Evolutionary conservation across 768 basidiomycete species (phyloP), one percentile per base, ranked within the genome.

Genomic region (Suillus lakei): DNA sequence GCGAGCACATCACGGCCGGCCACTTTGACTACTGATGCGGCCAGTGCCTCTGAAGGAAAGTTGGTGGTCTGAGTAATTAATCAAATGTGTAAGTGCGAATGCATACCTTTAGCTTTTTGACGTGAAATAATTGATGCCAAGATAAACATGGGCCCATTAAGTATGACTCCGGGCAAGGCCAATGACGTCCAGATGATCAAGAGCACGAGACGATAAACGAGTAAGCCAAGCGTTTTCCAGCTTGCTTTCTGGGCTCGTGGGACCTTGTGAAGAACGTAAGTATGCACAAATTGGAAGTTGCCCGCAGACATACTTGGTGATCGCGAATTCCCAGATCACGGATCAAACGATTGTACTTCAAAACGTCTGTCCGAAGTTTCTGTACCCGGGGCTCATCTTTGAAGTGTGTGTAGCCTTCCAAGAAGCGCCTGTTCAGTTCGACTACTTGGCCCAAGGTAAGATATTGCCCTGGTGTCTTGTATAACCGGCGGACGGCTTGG

Each of bases 1-100:
- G 95, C 96, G 21, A 99, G 82, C n/a, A 98, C 97, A 71, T 99
- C 97, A 46, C 93, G 86, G n/a, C 90, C 97, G 23, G 93, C 93
- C 60, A 99, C 88, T 79, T 99, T 99, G 74, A 99, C 97, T 5
- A 87, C 88, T 9, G 96, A 98, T 3, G 92, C 95, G 36, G 97
- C 97, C 65, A 99, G 89, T 7, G 97, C 97, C 86, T 96, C 96
- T 98, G 76, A 13, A 21, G 23, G 61, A 15, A 60, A 58, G 32
- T 44, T n/a, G 13, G 8, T 26, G 23, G 13, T 28, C n/a, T 54
- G 39, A 65, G 41, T 61, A 55, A 62, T 41, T 51, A 60, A 62
- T 62, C 41, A 13, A 41, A 26, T 30, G 21, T 63, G 10, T 54
- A 50, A 36, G 13, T 44, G 12, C 23, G 18, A 48, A 60, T 26